Conservation (phyloP, 164 flowering plant genomes). For the Macadamia tetraphylla region DNA sequence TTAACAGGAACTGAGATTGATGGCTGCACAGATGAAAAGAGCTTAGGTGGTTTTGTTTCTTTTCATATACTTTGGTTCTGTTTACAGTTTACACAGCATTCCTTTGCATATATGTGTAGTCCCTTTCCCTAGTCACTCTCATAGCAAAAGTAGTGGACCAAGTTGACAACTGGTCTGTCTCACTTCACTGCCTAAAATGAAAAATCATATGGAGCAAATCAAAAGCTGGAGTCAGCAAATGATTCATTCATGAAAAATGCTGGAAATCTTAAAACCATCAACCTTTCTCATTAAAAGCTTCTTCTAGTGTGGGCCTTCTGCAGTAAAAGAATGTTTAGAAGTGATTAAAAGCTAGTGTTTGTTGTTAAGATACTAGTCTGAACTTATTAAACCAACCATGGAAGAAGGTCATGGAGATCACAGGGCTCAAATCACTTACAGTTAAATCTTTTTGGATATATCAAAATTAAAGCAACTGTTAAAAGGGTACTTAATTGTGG, state of each 20-base stretch:
- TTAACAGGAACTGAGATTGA: neutral
- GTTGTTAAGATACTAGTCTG: too few species aligned
- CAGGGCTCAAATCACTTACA: neutral
- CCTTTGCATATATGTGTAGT: conserved; percentile 5
- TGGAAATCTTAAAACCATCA: neutral
- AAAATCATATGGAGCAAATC: conserved; percentile 1
- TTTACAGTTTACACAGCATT: neutral
- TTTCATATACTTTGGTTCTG: neutral
- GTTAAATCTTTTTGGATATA: neutral
- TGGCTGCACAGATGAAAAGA: conserved; percentile 12
- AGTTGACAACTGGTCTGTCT: conserved; percentile 3
- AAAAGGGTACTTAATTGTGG: too few species aligned
- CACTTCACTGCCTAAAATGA: neutral
- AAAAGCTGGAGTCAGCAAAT: neutral
- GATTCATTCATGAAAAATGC: neutral
- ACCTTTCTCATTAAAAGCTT: neutral
- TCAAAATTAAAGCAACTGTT: too few species aligned
- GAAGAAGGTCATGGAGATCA: neutral
- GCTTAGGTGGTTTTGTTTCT: neutral
- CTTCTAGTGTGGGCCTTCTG: too few species aligned
- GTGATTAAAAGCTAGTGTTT: too few species aligned
- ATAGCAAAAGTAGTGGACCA: neutral
- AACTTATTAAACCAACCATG: too few species aligned
- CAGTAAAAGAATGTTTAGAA: too few species aligned
- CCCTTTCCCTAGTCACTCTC: conserved; percentile 13